Evolutionary conservation across 306 rosid species (phyloP).

Genomic region (Cucumis cinereus): DNA sequence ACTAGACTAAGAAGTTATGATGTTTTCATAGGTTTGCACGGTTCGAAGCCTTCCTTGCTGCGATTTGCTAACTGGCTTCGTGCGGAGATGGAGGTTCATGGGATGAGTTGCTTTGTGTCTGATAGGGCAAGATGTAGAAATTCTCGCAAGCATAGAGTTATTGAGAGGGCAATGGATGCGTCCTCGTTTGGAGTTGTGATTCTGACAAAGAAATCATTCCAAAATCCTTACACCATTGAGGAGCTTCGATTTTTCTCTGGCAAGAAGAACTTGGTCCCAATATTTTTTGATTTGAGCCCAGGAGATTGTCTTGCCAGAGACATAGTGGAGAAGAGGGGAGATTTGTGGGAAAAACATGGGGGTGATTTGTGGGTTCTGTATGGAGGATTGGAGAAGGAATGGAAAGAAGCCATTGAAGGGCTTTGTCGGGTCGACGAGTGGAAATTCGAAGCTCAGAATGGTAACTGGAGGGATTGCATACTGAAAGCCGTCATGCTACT

Average conservation of each 20-base stretch:
- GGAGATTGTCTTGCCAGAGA: conserved; percentile 78
- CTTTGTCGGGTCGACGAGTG: conserved; percentile 71
- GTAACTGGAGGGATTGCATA: conserved; percentile 87
- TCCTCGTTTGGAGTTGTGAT: conserved; percentile 70
- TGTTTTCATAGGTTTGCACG: conserved; percentile 67
- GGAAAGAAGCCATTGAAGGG: conserved; percentile 69
- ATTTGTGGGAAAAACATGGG: conserved; percentile 74
- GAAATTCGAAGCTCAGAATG: conserved; percentile 79
- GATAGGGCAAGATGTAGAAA: conserved; percentile 62
- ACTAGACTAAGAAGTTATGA: conserved; percentile 59
- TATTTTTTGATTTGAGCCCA: conserved; percentile 69
- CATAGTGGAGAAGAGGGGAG: conserved; percentile 83
- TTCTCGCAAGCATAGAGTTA: conserved; percentile 43
- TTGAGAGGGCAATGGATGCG: conserved; percentile 78
- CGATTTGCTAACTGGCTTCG: conserved; percentile 72
- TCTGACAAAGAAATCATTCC: conserved; percentile 73
- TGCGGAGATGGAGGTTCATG: conserved; percentile 77
- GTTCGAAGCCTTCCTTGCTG: conserved; percentile 44
- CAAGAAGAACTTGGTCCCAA: conserved; percentile 74
- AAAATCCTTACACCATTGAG: conserved; percentile 66
- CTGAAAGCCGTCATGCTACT: conserved; percentile 44
- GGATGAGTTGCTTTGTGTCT: conserved; percentile 67
- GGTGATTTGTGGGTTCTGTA: conserved; percentile 69
- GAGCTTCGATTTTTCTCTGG: conserved; percentile 60
- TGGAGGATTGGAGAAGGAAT: conserved; percentile 75